Base-by-base conservation (phyloP, 2,329 filamentous ascomycete genomes). In the Colletotrichum scovillei region DNA sequence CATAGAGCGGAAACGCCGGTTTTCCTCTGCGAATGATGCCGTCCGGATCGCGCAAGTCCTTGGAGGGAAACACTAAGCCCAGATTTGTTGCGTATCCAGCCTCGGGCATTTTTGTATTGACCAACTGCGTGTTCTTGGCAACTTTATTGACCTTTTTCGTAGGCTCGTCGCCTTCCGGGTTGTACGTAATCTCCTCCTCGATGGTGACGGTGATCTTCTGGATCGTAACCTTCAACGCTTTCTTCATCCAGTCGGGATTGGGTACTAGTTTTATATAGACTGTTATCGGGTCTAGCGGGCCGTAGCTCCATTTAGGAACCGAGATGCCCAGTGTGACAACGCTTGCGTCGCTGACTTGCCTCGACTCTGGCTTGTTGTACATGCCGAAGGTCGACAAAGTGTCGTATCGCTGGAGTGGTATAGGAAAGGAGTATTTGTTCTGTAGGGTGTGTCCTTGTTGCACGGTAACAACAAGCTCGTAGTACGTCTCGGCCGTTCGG, bases 181-280 rank as follows among this genome's bases (percentile, higher is more conserved):
- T 98, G 84, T 94, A 99, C n/a, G 97, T 97, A 72, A 98, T 97
- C 81, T 98, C 96, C 83, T 99, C 97, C 80, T 98, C 97, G 77
- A 99, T 97, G 14, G 92, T 91, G 55, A 98, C 92, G 1, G 95
- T 98, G 77, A 99, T 97, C 80, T 97, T 97, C 80, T 95, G 93
- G 79, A 99, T 97, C 56, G 94, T 96, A 66, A 98, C 95, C 80
- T 94, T 94, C 81, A 92, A 94, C 60, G 96, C 95, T 83, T 98
- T 98, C 80, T 86, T 91, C 82, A 97, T 86, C 94, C 94, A 98
- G 81, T 98, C 95, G 35, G 92, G 92, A 78, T 98, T 98, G 16
- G 97, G 97, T 9, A 93, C 93, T 26, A 99, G 85, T 82, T 97
- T 97, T 81, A 99, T 95, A 82, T 97, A 98, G 65, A 98, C 95